Evolutionary conservation across 768 basidiomycete species (phyloP).

Genomic region (Artomyces pyxidatus): DNA sequence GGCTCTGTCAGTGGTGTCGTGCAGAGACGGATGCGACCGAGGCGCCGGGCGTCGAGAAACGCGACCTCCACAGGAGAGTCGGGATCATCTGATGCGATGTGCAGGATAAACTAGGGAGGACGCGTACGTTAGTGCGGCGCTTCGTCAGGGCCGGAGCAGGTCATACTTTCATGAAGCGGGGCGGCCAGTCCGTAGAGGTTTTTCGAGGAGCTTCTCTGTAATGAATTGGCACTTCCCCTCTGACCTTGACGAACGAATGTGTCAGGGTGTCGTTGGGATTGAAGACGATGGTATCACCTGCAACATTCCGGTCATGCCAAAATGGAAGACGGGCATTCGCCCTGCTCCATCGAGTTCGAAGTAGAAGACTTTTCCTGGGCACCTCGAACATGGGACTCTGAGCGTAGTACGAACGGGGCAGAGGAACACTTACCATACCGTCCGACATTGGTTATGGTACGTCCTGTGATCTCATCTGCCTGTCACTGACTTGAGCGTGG

Average conservation of each 20-base stretch:
- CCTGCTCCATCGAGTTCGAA: constrained; percentile 55
- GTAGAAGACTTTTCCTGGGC: constrained; percentile 68
- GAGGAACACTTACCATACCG: constrained; percentile 40
- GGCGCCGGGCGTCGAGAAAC: constrained; percentile 63
- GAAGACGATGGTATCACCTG: constrained; percentile 32
- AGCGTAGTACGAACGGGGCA: neutral
- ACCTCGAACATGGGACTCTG: constrained; percentile 1
- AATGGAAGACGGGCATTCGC: constrained; percentile 62
- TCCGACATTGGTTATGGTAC: constrained; percentile 37
- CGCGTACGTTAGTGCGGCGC: neutral
- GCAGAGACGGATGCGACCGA: constrained; percentile 63
- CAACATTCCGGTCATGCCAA: constrained; percentile 84
- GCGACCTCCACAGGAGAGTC: constrained; percentile 43
- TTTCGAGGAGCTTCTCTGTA: constrained; percentile 41
- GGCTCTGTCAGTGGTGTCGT: constrained; percentile 49
- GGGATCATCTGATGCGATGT: constrained; percentile 31
- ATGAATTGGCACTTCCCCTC: constrained; percentile 38
- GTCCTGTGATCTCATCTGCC: constrained; percentile 45
- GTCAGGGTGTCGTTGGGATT: neutral
- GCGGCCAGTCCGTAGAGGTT: constrained; percentile 48
- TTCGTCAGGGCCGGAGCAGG: neutral
- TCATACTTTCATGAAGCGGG: constrained; percentile 58
- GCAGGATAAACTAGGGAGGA: constrained; percentile 47
- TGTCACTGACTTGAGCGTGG: constrained; percentile 19
- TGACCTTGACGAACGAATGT: constrained; percentile 29